phyloP scores from a whole-genome alignment of 805 yeast genomes.

The Suhomyces tanzawaensis region DNA sequence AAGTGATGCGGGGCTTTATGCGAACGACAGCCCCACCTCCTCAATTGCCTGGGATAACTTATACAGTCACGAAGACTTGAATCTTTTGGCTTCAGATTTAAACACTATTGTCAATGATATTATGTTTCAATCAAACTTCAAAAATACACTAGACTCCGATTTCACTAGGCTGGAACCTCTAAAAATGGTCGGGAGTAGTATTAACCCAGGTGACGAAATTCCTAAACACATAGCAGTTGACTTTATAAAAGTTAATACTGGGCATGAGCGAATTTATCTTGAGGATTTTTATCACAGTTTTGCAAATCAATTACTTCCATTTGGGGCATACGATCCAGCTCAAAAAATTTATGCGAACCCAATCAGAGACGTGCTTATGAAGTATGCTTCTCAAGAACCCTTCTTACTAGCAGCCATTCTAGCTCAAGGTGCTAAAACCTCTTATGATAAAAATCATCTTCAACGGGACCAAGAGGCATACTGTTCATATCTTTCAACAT shows the following conservation, averaged over 20 bases:
- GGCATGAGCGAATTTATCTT: slow-evolving; percentile 32
- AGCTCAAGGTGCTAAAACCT: slow-evolving; percentile 69
- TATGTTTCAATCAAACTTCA: slow-evolving; percentile 7
- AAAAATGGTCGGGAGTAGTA: background rate
- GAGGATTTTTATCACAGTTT: slow-evolving; percentile 40
- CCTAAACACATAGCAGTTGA: slow-evolving; percentile 31
- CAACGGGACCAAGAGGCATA: slow-evolving; percentile 62
- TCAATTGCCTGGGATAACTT: background rate
- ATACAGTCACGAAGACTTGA: slow-evolving; percentile 30
- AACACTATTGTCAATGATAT: slow-evolving; percentile 40
- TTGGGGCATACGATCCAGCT: slow-evolving; percentile 30
- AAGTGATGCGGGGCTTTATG: background rate
- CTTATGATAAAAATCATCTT: slow-evolving; percentile 40
- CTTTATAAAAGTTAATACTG: slow-evolving; percentile 24
- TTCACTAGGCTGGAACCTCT: too few relatives aligned
- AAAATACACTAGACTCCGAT: too few relatives aligned
- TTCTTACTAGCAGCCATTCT: slow-evolving; percentile 64
- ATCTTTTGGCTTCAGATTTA: slow-evolving; percentile 36
- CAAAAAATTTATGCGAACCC: slow-evolving; percentile 42
- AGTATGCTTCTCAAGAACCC: slow-evolving; percentile 57
- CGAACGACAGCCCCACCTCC: slow-evolving; percentile 3
- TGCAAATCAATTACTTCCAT: slow-evolving; percentile 37
- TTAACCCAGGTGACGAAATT: background rate
- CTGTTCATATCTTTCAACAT: slow-evolving; percentile 59
- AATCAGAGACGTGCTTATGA: slow-evolving; percentile 58